Evolutionary conservation across 2,329 filamentous ascomycete species (phyloP), one percentile per base, ranked within the genome.

Genomic region (Scolecobasidium constrictum): DNA sequence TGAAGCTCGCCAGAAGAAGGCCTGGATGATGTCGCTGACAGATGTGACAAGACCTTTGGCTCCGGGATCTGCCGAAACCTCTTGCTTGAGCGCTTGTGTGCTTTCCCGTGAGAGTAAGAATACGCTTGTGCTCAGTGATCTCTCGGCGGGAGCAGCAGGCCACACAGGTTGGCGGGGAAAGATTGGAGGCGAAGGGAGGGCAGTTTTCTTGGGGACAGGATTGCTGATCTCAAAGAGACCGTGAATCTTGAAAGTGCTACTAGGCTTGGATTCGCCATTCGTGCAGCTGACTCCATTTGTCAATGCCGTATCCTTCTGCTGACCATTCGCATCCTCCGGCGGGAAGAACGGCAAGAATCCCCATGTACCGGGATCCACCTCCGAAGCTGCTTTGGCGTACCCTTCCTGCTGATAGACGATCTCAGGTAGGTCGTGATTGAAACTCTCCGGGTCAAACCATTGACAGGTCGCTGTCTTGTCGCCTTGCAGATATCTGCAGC

Each of bases 21-120:
- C 63, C 46, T 65, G 59, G 2, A 65, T 48, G 6, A 64, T 60
- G 35, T 66, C 63, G 44, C 56, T 64, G 18, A 61, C 48, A 0
- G 62, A 64, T 0, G 54, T 49, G 13, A 47, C 46, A 5, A 48
- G 42, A 0, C 51, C 51, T 17, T 57, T 55, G 2, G 53, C 48
- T 17, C 17, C 12, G 0, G 50, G 48, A 28, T 58, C 53, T 0
- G 47, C 45, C 0, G 53, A 11, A 0, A 60, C 54, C 2, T 62
- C 51, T 9, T 55, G 45, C 42, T 61, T 59, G 23, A 64, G 44
- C 34, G 45, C 26, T 19, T 52, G 42, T 11, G 54, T 16, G 1
- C 55, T 62, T 3, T 58, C 54, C 5, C 50, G 42, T 4, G 54
- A 41, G n/a, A 64, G 56, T 2, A 55, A 44, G 40, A 64, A 61